A percentile compares a stretch with the other conserved stretches of the same genome.
Conservation (phyloP, 768 basidiomycete genomes). For the Omphalotus guepiniiformis region DNA sequence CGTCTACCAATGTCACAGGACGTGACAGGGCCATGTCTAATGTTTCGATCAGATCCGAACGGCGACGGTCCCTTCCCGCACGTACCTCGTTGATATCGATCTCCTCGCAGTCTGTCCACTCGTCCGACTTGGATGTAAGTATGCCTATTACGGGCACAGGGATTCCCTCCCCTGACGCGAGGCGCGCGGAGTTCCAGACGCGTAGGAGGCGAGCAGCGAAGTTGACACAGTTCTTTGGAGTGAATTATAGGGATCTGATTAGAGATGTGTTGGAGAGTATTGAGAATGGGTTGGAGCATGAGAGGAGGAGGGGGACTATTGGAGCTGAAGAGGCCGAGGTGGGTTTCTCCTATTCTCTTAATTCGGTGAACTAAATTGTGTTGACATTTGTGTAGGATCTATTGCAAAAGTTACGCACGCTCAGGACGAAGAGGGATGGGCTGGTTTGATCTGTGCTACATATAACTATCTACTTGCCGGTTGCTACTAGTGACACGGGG, state of each 20-base stretch:
- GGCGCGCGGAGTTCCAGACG: constrained; percentile 50
- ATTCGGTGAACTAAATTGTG: constrained; percentile 9
- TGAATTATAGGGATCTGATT: constrained; percentile 76
- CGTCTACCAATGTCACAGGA: constrained; percentile 20
- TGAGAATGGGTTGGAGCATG: constrained; percentile 69
- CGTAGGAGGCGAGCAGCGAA: constrained; percentile 77
- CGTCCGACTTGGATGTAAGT: background rate
- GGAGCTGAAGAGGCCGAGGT: constrained; percentile 72
- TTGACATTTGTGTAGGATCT: constrained; percentile 40
- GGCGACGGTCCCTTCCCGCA: constrained; percentile 66
- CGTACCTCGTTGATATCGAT: constrained; percentile 59
- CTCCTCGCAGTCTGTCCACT: constrained; percentile 26
- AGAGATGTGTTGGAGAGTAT: constrained; percentile 77
- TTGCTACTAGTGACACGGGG: too few species aligned
- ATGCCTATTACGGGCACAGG: too few species aligned
- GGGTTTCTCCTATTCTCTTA: constrained; percentile 20
- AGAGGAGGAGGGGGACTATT: constrained; percentile 58
- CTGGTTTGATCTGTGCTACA: too few species aligned
- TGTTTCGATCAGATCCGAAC: constrained; percentile 49
- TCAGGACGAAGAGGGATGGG: constrained; percentile 54
- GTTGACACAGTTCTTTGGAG: constrained; percentile 84
- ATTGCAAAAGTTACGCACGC: constrained; percentile 46
- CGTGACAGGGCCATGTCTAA: constrained; percentile 25
- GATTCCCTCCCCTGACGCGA: background rate
- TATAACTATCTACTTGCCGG: too few species aligned